Percentiles rank a stretch among this genome's conserved stretches.
phyloP scores from a whole-genome alignment of 768 basidiomycete species.

The Pulveroboletus sp. region DNA sequence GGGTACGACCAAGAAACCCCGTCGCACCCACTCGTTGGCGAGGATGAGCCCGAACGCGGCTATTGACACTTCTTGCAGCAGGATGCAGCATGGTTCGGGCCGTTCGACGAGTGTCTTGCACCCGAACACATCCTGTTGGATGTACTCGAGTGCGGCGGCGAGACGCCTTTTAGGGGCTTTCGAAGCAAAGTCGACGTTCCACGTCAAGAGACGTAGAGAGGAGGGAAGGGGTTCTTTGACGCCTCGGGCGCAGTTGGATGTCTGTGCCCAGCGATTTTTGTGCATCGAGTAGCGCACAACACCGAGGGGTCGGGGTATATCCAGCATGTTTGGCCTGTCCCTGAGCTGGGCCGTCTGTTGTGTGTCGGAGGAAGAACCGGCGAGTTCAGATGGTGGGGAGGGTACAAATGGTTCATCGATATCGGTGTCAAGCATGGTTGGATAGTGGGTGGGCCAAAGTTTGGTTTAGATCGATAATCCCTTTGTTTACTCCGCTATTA shows the following conservation, averaged over 20 bases:
- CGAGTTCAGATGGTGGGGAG: conserved; percentile 26
- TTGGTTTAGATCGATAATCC: conserved; percentile 6
- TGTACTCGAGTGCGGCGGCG: conserved; percentile 45
- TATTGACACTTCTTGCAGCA: conserved; percentile 64
- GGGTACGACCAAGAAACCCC: conserved; percentile 57
- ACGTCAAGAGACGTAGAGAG: conserved; percentile 56
- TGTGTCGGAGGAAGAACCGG: conserved; percentile 26
- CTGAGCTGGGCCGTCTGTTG: conserved; percentile 19
- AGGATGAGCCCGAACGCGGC: conserved; percentile 46
- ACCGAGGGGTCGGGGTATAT: conserved; percentile 27
- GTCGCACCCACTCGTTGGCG: conserved; percentile 57
- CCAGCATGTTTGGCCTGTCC: conserved; percentile 19
- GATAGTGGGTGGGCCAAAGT: conserved; percentile 7
- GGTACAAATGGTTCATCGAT: conserved; percentile 30
- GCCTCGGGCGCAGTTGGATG: conserved; percentile 34
- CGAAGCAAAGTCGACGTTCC: conserved; percentile 62
- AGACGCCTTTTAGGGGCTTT: conserved; percentile 42
- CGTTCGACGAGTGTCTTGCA: conserved; percentile 39
- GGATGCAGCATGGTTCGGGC: conserved; percentile 57
- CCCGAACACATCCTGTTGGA: conserved; percentile 49
- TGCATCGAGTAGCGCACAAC: conserved; percentile 33
- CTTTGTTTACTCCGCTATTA: conserved; percentile 5
- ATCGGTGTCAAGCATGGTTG: conserved; percentile 27
- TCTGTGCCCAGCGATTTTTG: conserved; percentile 32
- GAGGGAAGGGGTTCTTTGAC: conserved; percentile 37